Evolutionary conservation across 2,329 filamentous ascomycete species (phyloP), one percentile per base, ranked within the genome.

Genomic region (Whalleya microplaca): DNA sequence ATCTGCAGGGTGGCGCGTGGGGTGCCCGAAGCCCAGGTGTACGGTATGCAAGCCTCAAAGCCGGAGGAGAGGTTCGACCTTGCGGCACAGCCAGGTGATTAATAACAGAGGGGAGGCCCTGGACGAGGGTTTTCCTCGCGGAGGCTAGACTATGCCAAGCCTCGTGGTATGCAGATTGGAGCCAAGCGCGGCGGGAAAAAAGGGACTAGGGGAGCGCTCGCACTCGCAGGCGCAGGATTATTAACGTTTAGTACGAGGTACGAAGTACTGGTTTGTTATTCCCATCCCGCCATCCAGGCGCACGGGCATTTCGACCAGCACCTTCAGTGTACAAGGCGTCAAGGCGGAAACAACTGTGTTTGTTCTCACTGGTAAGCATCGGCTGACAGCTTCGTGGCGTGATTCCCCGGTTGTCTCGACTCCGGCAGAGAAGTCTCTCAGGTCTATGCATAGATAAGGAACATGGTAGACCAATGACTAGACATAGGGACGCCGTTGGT

Each of bases 21-120:
- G 49, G 45, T 29, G 52, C 21, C 55, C 55, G 55, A 60, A 58
- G 56, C 52, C 60, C 55, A 63, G 57, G 57, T 63, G 52, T 52
- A 58, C 45, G 60, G 60, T 58, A 58, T 50, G 49, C 48, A 63
- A 51, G 45, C 48, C 58, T 53, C 57, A 52, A 53, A 54, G 52
- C 45, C 42, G 41, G 41, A 63, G 57, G 32, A 62, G 52, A 55
- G 32, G 45, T 21, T 48, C 56, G 47, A 53, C 47, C 47, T n/a
- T 58, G 8, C 44, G 50, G 49, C 43, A 56, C 55, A 50, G 51
- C 4, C 50, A 54, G 49, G 49, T 61, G 54, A 21, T n/a, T n/a
- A n/a, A 49, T 53, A 46, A 56, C 32, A 37, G 32, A 55, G 52
- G 46, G 55, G 43, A 54, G 41, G 54, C 52, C 60, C 53, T 41